phyloP scores from a whole-genome alignment of 371 early-diverging fungal genomes.

The Haplosporangium sp. region DNA sequence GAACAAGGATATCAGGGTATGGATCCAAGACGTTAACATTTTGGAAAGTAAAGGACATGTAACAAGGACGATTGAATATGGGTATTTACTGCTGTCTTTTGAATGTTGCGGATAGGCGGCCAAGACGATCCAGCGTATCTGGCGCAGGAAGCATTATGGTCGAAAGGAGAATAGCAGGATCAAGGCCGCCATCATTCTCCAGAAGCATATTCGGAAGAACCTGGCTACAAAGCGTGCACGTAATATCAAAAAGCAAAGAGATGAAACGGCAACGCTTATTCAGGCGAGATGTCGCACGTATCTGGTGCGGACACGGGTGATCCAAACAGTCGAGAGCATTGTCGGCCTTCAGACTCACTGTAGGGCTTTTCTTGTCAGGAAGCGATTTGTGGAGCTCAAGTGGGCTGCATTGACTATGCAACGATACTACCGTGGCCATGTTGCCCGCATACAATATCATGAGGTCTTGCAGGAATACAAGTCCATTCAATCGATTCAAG shows the following conservation, averaged over 20 bases:
- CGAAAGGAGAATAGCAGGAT: conserved; percentile 32
- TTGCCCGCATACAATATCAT: conserved; percentile 15
- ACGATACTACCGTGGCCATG: conserved; percentile 31
- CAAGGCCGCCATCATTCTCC: conserved; percentile 39
- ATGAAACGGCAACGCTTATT: conserved; percentile 34
- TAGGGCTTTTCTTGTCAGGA: conserved; percentile 27
- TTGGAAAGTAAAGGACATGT: too few relatives aligned
- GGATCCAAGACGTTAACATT: background rate
- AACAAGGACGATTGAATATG: too few relatives aligned
- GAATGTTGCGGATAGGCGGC: conserved; percentile 37
- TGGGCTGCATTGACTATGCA: conserved; percentile 39
- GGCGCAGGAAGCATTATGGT: conserved; percentile 53
- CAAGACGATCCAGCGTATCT: conserved; percentile 53
- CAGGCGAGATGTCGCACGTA: conserved; percentile 47
- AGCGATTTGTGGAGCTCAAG: conserved; percentile 26
- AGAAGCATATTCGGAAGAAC: conserved; percentile 32
- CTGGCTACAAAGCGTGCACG: conserved; percentile 11
- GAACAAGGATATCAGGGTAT: conserved; percentile 52
- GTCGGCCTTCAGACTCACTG: conserved; percentile 28
- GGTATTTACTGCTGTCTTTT: background rate
- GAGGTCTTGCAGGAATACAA: conserved; percentile 9
- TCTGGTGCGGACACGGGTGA: conserved; percentile 20
- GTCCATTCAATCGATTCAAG: conserved; percentile 22
- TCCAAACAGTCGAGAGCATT: conserved; percentile 20
- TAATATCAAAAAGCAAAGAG: background rate